These are phyloP conservation scores for Fraxinus sp. DNA, from an alignment of 305 asterid genomes.

Conservation along the genomic window DNA sequence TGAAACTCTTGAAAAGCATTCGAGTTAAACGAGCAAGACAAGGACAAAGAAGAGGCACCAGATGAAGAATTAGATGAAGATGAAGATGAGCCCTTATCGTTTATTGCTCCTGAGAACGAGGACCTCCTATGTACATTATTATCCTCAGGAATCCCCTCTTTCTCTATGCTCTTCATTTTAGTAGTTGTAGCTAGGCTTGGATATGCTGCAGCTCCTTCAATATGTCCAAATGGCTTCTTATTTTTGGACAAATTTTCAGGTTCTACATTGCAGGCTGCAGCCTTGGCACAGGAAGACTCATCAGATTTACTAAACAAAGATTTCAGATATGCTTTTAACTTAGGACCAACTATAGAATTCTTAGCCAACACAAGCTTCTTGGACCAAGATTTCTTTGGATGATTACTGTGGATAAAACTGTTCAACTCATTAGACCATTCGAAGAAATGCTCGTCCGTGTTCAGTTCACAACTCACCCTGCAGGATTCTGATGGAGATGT, in stretches of 20 bases:
- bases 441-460: constrained; percentile 60
- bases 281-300: constrained; percentile 1
- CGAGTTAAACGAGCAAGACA: constrained; percentile 47
- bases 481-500: constrained; percentile 72
- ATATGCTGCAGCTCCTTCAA: not conserved
- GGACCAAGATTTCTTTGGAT: constrained; percentile 52
- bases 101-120: constrained; percentile 69
- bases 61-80: constrained; percentile 35
- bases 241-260: constrained; percentile 18
- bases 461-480: constrained; percentile 66
- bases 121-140: constrained; percentile 43
- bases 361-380: constrained; percentile 58
- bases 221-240: not conserved
- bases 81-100: constrained; percentile 39
- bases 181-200: constrained; percentile 25
- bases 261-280: constrained; percentile 17
- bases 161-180: constrained; percentile 40
- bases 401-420: constrained; percentile 30
- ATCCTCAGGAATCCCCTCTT: constrained; percentile 27
- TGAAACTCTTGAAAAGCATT: constrained; percentile 41
- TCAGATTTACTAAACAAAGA: constrained; percentile 48
- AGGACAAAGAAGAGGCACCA: constrained; percentile 46
- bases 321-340: constrained; percentile 59
- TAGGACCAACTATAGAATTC: constrained; percentile 44
- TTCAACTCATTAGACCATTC: constrained; percentile 67